Evolutionary conservation across 2,329 filamentous ascomycete species (phyloP).

Genomic region (Aureobasidium sp.): DNA sequence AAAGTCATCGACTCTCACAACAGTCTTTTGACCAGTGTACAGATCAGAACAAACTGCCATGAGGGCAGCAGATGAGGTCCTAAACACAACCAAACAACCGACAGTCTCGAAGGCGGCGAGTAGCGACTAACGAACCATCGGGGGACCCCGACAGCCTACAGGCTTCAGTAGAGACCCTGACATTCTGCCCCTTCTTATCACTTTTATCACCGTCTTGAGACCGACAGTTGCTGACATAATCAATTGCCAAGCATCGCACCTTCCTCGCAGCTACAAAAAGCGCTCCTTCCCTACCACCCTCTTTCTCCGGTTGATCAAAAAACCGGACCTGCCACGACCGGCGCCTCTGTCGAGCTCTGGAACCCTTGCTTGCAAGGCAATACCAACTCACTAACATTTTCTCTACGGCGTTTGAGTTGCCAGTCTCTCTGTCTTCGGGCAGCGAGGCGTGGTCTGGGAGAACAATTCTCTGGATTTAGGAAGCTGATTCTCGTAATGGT

Average conservation of each 20-base stretch:
- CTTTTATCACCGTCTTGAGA: background rate
- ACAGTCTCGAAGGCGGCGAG: constrained; percentile 3
- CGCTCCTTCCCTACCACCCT: constrained; percentile 14
- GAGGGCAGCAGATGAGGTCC: background rate
- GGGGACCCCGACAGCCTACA: background rate
- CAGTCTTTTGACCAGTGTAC: background rate
- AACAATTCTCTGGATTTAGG: constrained; percentile 52
- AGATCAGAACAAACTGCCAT: background rate
- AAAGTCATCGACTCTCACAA: background rate
- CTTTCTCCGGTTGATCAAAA: constrained; percentile 47
- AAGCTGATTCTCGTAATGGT: constrained; percentile 62
- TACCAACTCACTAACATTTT: constrained; percentile 14
- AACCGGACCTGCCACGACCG: constrained; percentile 63
- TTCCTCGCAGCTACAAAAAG: background rate
- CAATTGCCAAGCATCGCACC: background rate
- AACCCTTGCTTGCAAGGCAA: constrained; percentile 17
- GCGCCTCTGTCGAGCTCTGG: constrained; percentile 39
- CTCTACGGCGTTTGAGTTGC: constrained; percentile 58
- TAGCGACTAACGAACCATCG: background rate
- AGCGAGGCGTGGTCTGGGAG: constrained; percentile 55
- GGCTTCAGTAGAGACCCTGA: background rate
- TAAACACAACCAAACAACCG: background rate
- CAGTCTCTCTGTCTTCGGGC: constrained; percentile 41
- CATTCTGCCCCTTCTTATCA: background rate
- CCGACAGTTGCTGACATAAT: background rate